phyloP scores from a whole-genome alignment of 2,329 filamentous ascomycete species.

The Colletotrichum higginsianum region DNA sequence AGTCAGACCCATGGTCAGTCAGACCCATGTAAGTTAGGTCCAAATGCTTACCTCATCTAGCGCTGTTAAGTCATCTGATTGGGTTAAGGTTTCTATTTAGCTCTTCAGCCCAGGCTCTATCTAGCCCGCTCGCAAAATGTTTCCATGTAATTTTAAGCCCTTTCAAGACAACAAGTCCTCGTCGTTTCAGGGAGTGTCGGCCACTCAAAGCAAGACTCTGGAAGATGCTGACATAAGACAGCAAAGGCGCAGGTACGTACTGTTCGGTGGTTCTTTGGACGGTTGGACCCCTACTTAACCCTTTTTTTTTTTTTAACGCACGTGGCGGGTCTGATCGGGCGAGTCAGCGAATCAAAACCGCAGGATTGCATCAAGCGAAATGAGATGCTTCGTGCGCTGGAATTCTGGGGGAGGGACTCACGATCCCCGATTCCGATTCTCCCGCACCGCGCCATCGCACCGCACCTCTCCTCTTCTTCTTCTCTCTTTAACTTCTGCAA shows the following conservation, averaged over 20 bases:
- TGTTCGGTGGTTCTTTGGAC: background rate
- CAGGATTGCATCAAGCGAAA: conserved; percentile 30
- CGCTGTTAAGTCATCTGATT: too few relatives aligned
- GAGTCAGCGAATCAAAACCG: conserved; percentile 25
- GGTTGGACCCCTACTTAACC: conserved; percentile 30
- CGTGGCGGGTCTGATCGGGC: conserved; percentile 32
- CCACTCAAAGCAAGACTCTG: background rate
- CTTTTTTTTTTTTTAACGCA: conserved; percentile 17
- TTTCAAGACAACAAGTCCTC: background rate
- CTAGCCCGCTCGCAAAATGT: too few relatives aligned
- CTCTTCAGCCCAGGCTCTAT: too few relatives aligned
- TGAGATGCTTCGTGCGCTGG: conserved; percentile 11
- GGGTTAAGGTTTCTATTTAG: too few relatives aligned
- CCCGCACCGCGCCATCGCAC: background rate
- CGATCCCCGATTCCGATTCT: conserved; percentile 2
- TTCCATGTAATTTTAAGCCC: background rate
- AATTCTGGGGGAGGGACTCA: conserved; percentile 8
- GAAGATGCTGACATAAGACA: conserved; percentile 7
- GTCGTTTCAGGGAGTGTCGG: background rate
- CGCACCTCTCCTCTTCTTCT: conserved; percentile 2
- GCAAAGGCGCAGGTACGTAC: background rate
- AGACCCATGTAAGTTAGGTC: too few relatives aligned
- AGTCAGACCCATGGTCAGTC: too few relatives aligned
- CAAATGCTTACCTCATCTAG: too few relatives aligned
- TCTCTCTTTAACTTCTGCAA: conserved; percentile 10